Base-by-base conservation (phyloP, 2,329 filamentous ascomycete species). In the Volutella citrinella region DNA sequence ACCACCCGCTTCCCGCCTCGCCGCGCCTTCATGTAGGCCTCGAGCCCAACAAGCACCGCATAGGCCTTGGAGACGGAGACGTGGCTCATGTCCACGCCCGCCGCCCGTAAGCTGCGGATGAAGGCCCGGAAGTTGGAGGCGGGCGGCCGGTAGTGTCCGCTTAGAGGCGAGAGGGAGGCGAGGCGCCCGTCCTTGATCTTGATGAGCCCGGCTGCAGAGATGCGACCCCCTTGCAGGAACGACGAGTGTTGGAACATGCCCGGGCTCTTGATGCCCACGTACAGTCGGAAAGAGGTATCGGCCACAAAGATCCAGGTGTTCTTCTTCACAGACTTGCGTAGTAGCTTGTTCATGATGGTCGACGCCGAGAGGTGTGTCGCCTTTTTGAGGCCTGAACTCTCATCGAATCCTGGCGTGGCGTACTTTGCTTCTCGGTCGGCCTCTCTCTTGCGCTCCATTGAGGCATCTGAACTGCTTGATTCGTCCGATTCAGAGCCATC, bases 271-370 rank as follows among this genome's bases (percentile, higher is more conserved):
- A 95, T 93, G 29, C 89, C 89, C 20, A 95, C 80, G 57, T 95
- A 95, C 0, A 95, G 69, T 1, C 86, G 79, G 58, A 90, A 93
- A 2, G 78, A 83, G 2, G 87, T 91, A 61, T 95, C 89, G 16
- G 85, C 84, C 7, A 90, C 89, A 52, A 95, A 96, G 45, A 95
- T 94, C 90, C 90, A 95, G 5, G 86, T 93, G 53, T 91, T 90
- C 43, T 88, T 88, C 59, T 82, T 85, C 23, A 89, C 84, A 0
- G 84, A 82, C 45, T 87, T 84, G 40, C 86, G 78, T 12, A 93
- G 70, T 6, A 95, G 69, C 44, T 85, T 84, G 59, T 93, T 87
- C 57, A 91, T 76, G 5, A 95, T 72, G 1, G 83, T 82, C 1
- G 82, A 78, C 2, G 84, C 78, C 6, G 78, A 85, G 4, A 89